Conservation (phyloP, 1,284 basidiomycete genomes). For the Rhodotorula sp. region DNA sequence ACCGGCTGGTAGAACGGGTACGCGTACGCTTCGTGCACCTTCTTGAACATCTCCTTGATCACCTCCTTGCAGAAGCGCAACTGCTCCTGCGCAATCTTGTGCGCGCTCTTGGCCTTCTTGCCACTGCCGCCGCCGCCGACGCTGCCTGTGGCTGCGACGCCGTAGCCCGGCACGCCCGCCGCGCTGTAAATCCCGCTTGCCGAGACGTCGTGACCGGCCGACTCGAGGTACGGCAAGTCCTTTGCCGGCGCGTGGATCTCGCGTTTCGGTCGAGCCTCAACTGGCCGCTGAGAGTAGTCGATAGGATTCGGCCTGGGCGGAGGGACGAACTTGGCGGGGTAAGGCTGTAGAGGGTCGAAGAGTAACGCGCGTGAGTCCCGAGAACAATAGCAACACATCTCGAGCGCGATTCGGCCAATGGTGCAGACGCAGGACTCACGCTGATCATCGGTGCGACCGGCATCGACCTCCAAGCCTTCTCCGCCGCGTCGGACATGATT, state of each 20-base stretch:
- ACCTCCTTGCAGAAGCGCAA: constrained; percentile 77
- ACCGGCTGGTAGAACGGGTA: constrained; percentile 91
- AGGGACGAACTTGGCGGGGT: constrained; percentile 55
- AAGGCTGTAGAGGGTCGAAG: too few species aligned
- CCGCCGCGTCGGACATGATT: constrained; percentile 77
- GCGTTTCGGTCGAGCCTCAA: constrained; percentile 77
- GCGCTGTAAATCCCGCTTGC: constrained; percentile 25
- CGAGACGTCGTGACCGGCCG: constrained; percentile 53
- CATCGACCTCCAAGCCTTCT: constrained; percentile 80
- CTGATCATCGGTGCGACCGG: constrained; percentile 61
- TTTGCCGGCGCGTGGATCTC: constrained; percentile 94
- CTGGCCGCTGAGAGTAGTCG: constrained; percentile 71
- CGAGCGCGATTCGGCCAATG: too few species aligned
- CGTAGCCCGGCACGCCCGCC: constrained; percentile 4
- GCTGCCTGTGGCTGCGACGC: background rate
- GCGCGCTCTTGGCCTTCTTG: constrained; percentile 23
- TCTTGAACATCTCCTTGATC: constrained; percentile 72
- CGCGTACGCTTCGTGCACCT: constrained; percentile 70
- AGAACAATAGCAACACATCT: background rate
- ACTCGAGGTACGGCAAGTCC: constrained; percentile 71
- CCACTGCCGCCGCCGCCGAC: background rate
- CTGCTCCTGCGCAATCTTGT: constrained; percentile 72
- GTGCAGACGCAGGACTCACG: constrained; percentile 9
- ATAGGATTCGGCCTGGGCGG: constrained; percentile 67
- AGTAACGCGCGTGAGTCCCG: constrained; percentile 2